These are phyloP conservation scores for Aspergillus mulundensis DNA, from an alignment of 495 filamentous ascomycete species.

Conservation along the genomic window DNA sequence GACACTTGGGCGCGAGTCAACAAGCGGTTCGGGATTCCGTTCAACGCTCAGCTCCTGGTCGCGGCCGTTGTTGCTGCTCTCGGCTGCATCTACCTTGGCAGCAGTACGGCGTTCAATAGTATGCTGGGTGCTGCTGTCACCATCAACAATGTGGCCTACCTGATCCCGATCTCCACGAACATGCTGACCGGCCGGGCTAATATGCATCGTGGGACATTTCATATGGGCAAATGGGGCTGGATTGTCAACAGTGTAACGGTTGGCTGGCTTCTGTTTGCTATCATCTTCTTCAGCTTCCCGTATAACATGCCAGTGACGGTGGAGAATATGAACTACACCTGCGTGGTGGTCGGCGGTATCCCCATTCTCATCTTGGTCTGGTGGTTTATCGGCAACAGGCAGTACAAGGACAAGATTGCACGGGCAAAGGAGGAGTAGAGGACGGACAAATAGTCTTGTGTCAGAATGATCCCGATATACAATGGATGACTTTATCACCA, in stretches of 20 bases:
- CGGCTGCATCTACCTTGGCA: constrained; percentile 66
- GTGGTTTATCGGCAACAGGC: constrained; percentile 32
- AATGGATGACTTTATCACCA: no score
- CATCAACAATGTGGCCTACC: constrained; percentile 34
- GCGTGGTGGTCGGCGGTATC: constrained; percentile 57
- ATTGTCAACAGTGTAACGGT: constrained; percentile 30
- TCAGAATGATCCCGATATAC: no score
- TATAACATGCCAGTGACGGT: constrained; percentile 49
- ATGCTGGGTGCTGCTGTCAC: constrained; percentile 57
- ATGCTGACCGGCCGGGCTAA: constrained; percentile 26
- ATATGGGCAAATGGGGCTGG: constrained; percentile 30
- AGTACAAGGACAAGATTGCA: constrained; percentile 27
- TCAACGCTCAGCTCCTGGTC: constrained; percentile 59
- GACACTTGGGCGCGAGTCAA: constrained; percentile 22
- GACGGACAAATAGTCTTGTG: no score
- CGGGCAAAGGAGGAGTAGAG: constrained; percentile 19
- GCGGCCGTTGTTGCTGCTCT: constrained; percentile 58
- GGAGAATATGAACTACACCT: constrained; percentile 65
- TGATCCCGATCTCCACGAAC: constrained; percentile 32
- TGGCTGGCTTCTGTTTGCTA: constrained; percentile 33
- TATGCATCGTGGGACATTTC: constrained; percentile 31
- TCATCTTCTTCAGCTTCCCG: constrained; percentile 72
- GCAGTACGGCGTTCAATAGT: constrained; percentile 64
- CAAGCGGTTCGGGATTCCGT: constrained; percentile 29
- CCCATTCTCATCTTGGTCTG: constrained; percentile 35